phyloP scores from a whole-genome alignment of 345 rosid species.

The Populus pruinosa region DNA sequence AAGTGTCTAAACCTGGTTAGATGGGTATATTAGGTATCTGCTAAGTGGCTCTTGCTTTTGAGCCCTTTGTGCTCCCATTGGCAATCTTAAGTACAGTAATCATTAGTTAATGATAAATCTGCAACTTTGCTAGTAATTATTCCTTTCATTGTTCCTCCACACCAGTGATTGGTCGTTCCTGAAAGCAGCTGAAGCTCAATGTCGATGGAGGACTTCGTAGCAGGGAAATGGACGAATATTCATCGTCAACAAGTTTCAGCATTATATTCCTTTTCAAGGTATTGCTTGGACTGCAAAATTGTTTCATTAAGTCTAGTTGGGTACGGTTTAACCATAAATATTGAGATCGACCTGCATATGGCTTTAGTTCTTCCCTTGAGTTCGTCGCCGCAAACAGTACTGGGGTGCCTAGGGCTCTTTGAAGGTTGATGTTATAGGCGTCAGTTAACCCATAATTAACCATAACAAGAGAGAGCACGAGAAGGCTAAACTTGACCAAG shows the following conservation, averaged over 20 bases:
- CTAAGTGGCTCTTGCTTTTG: background rate
- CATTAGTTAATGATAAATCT: background rate
- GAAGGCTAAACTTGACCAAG: background rate
- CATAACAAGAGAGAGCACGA: background rate
- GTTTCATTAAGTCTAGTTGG: background rate
- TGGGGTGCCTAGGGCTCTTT: background rate
- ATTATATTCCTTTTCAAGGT: background rate
- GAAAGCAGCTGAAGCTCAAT: background rate
- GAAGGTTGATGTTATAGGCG: background rate
- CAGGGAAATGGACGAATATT: conserved; percentile 2
- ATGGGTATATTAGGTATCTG: background rate
- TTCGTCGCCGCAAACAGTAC: background rate
- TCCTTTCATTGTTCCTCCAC: background rate
- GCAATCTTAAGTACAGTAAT: background rate
- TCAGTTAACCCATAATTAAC: background rate
- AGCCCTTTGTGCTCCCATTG: background rate
- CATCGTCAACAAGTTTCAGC: background rate
- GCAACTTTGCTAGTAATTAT: background rate
- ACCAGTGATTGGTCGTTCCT: background rate
- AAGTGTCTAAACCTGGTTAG: background rate
- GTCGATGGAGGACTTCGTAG: background rate
- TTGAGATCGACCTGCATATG: background rate
- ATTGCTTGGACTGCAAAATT: background rate
- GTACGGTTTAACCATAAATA: background rate
- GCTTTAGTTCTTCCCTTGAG: background rate